A percentile compares a stretch with the other conserved stretches of the same genome.
These are phyloP conservation scores for Yamadazyma takamatsuzukensis DNA, from an alignment of 805 yeast species.

Conservation along the genomic window DNA sequence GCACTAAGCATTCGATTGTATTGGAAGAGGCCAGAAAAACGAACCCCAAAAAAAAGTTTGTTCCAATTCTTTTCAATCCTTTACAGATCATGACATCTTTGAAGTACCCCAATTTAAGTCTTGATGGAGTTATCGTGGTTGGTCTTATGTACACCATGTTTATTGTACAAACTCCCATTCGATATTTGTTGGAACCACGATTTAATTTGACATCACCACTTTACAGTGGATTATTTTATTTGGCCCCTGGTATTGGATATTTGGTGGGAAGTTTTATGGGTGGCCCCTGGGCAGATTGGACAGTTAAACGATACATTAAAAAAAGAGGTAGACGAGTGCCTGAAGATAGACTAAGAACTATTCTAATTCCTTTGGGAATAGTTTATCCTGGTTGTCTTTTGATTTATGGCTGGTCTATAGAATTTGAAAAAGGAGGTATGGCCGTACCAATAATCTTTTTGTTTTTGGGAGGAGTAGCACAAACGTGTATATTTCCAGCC, in stretches of 20 bases:
- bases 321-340: slow-evolving; percentile 45
- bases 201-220: slow-evolving; percentile 47
- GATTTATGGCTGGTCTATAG: slow-evolving; percentile 53
- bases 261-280: slow-evolving; percentile 48
- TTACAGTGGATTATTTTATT: slow-evolving; percentile 49
- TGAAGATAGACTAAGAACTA: slow-evolving; percentile 48
- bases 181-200: slow-evolving; percentile 54
- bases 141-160: slow-evolving; percentile 50
- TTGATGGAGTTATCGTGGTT: slow-evolving; percentile 41
- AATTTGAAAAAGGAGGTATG: slow-evolving; percentile 50
- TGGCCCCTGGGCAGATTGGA: slow-evolving; percentile 49
- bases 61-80: slow-evolving; percentile 45
- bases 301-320: slow-evolving; percentile 41
- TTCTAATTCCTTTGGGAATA: slow-evolving; percentile 37
- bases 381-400: slow-evolving; percentile 43
- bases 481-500: slow-evolving; percentile 50
- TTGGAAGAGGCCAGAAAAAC: slow-evolving; percentile 16
- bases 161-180: slow-evolving; percentile 49
- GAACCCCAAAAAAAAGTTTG: slow-evolving; percentile 25
- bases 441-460: slow-evolving; percentile 50
- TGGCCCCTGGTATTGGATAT: slow-evolving; percentile 58
- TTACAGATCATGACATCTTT: slow-evolving; percentile 41
- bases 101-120: slow-evolving; percentile 38
- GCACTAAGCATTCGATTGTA: slow-evolving; percentile 24
- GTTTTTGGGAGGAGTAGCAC: slow-evolving; percentile 48